Evolutionary conservation across 352 stramenopile species (phyloP).

Genomic region (Phytophthora tubulina): DNA sequence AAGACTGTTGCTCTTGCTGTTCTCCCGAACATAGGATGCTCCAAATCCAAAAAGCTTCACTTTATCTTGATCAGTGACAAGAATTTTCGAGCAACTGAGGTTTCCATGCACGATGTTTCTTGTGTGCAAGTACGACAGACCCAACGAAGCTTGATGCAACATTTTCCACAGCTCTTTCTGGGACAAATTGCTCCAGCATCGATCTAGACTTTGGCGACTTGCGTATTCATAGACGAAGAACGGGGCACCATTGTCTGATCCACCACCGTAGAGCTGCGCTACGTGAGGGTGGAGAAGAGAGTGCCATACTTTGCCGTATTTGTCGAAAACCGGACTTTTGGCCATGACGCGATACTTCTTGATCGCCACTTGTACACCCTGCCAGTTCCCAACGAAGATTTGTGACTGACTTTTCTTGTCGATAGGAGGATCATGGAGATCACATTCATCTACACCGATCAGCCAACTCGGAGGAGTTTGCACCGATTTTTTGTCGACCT

Average conservation of each 20-base stretch:
- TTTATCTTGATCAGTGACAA: conserved; percentile 35
- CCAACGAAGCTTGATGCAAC: conserved; percentile 23
- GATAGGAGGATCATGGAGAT: neutral
- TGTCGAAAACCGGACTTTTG: conserved; percentile 41
- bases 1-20: conserved; percentile 34
- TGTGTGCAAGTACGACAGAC: conserved; percentile 41
- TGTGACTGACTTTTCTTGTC: conserved; percentile 4
- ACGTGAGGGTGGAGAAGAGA: conserved; percentile 39
- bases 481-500: neutral
- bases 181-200: conserved; percentile 28
- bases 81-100: conserved; percentile 48
- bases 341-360: conserved; percentile 35
- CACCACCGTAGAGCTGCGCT: conserved; percentile 40
- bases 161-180: conserved; percentile 18
- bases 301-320: conserved; percentile 37
- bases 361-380: conserved; percentile 34
- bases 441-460: neutral
- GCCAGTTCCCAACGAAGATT: conserved; percentile 35
- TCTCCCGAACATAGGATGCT: conserved; percentile 41
- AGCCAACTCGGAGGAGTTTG: neutral
- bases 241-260: conserved; percentile 27
- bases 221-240: conserved; percentile 49
- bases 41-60: conserved; percentile 49
- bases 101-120: conserved; percentile 48
- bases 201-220: conserved; percentile 26